A percentile compares a stretch with the other conserved stretches of the same genome.
Conservation (phyloP, 441 rosid genomes). For the Adansonia madagascariensis region DNA sequence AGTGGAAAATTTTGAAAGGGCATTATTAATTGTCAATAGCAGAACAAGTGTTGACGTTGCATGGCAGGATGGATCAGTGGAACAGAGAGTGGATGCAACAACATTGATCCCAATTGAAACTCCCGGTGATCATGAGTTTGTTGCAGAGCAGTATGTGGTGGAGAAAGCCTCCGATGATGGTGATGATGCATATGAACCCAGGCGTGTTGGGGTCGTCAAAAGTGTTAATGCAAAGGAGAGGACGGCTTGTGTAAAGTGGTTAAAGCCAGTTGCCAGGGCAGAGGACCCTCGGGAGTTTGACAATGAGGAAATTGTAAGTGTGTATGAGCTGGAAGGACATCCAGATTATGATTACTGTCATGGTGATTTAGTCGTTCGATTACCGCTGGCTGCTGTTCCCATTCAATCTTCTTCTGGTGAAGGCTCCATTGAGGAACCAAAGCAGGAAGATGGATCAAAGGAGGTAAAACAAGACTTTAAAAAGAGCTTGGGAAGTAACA, state of each 20-base stretch:
- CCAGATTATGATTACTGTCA: slow-evolving; percentile 93
- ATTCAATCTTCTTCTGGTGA: slow-evolving; percentile 38
- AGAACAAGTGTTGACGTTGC: slow-evolving; percentile 76
- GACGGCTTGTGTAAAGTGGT: slow-evolving; percentile 86
- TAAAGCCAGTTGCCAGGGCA: slow-evolving; percentile 67
- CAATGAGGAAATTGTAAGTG: slow-evolving; percentile 85
- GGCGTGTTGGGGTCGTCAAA: slow-evolving; percentile 82
- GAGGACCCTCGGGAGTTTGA: slow-evolving; percentile 89
- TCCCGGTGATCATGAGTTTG: slow-evolving; percentile 97
- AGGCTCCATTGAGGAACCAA: slow-evolving; percentile 42
- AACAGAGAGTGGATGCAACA: slow-evolving; percentile 54
- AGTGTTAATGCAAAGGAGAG: slow-evolving; percentile 92
- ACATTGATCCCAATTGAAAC: slow-evolving; percentile 83
- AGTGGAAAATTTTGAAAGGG: slow-evolving; percentile 86
- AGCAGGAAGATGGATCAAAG: slow-evolving; percentile 38
- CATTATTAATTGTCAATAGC: slow-evolving; percentile 70
- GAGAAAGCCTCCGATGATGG: slow-evolving; percentile 79
- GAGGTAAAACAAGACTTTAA: slow-evolving; percentile 37
- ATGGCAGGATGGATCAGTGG: slow-evolving; percentile 88
- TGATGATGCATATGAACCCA: slow-evolving; percentile 61
- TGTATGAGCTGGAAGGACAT: slow-evolving; percentile 93
- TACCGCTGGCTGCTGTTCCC: slow-evolving; percentile 63
- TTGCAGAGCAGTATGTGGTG: slow-evolving; percentile 88
- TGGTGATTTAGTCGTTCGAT: slow-evolving; percentile 91
- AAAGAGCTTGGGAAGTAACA: slow-evolving; percentile 38